Base-by-base conservation (phyloP, 495 filamentous ascomycete species). In the Choiromyces venosus region DNA sequence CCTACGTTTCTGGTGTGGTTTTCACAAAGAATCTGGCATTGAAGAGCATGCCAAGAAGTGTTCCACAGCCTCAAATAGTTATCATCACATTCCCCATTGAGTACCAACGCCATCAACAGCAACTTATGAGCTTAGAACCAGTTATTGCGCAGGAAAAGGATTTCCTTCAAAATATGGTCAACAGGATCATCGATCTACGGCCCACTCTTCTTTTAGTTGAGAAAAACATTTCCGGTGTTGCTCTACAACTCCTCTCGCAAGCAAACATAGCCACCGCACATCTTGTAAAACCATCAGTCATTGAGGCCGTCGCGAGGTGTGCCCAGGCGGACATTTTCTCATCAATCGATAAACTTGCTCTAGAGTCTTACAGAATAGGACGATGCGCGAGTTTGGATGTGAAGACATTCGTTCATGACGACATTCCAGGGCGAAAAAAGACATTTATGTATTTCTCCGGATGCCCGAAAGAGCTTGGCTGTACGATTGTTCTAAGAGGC, bases 101-200 rank as follows among this genome's bases (percentile, higher is more conserved):
- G 80, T 99, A 98, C 83, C 91, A 94, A 56, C 90, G 95, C 42
- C 93, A 97, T 77, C 84, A 86, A 66, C 91, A 97, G 78, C 94
- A 97, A 76, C 97, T 98, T 82, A 98, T 99, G 95, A 98, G 96
- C 76, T 84, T 99, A 35, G 93, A 97, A 75, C 95, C 94, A 44
- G 93, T 99, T 71, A 97, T 99, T 76, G 92, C 93, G 52, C 96
- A 98, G 82, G 96, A 99, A 83, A 90, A 91, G 71, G 96, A 99
- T 79, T 99, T 94, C 80, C 85, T 99, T 12, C 89, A 90, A 75
- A 97, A 97, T 79, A 88, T 98, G 70, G 91, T 98, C 21, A 93
- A 92, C 77, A 88, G 95, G n/a, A 97, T 99, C 69, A 87, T 90
- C 73, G 92, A 91, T 16, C 85, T 98, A 29, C 87, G 88, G 37